Base-by-base conservation (phyloP, 2,329 filamentous ascomycete genomes). In the Paecilomyces niveus region DNA sequence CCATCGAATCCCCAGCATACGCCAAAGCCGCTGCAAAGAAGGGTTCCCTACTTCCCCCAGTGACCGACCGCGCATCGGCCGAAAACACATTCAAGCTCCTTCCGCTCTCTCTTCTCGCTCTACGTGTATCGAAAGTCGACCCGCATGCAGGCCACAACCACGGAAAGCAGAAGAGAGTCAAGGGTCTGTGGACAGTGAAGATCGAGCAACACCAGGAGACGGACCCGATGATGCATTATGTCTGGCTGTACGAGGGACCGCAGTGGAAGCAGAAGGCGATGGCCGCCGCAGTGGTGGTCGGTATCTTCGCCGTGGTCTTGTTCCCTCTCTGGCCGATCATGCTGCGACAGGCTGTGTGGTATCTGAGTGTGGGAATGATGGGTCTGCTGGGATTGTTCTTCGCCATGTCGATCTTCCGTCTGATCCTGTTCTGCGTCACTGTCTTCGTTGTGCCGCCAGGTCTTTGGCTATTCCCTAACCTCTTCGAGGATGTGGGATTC, bases 401-500 rank as follows among this genome's bases (percentile, higher is more conserved):
- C 76, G 85, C 86, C 70, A 97, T 99, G 94, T 89, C 93, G 5
- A 96, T 99, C 70, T 92, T 99, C 84, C 87, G 94, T 60, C 83
- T 97, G 58, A 96, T 99, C 61, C 81, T 99, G 29, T 99, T 99
- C 80, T 88, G 90, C 72, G 77, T 96, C 72, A 97, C 94, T 22
- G 92, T 96, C 76, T 96, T 97, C 70, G 81, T 83, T 15, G 81
- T 85, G 0, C 80, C 92, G 3, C 94, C 94, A 2, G 94, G 94
- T 68, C 81, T 99, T n/a, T 99, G 94, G 94, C 82, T 99, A 52
- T 99, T 93, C 78, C 94, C 94, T 54, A 99, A 99, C 72, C 79
- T 99, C 21, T 99, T 97, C 80, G 94, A 99, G 74, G 94, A 99
- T 72, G 94, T 99, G 29, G 96, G 93, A 7, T 97, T 99, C 78